Conservation (phyloP, 805 yeast species). For the Lachancea meyersii region DNA sequence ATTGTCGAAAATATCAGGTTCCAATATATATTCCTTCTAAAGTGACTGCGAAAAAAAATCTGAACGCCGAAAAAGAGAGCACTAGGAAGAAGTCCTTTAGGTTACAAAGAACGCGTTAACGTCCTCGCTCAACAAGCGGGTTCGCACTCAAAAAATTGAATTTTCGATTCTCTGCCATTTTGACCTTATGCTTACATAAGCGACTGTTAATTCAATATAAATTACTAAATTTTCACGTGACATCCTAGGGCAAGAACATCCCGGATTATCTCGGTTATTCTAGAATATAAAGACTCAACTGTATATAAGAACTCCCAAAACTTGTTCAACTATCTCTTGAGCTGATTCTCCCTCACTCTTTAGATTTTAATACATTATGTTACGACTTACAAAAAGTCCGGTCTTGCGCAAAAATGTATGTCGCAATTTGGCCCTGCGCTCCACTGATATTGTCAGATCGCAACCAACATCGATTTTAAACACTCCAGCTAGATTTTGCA, state of each 20-base stretch:
- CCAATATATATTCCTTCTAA: too few relatives aligned
- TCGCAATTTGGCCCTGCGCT: not conserved
- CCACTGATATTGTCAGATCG: not conserved
- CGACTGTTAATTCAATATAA: too few relatives aligned
- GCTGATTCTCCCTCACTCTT: not conserved
- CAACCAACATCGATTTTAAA: not conserved
- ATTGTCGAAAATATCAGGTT: too few relatives aligned
- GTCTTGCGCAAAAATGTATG: not conserved
- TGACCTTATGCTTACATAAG: too few relatives aligned
- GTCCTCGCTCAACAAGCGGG: too few relatives aligned
- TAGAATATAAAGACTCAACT: not conserved
- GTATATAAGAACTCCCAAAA: not conserved
- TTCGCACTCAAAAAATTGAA: too few relatives aligned
- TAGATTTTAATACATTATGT: not conserved
- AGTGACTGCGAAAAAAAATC: too few relatives aligned
- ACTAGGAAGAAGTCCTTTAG: too few relatives aligned
- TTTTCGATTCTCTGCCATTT: too few relatives aligned
- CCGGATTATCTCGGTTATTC: not conserved
- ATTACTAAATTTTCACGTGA: too few relatives aligned
- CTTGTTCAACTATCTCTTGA: not conserved
- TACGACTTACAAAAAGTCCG: slow-evolving; percentile 2
- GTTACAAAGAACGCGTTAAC: too few relatives aligned
- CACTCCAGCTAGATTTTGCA: not conserved
- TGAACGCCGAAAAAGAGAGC: too few relatives aligned
- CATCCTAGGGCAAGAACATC: not conserved